Conservation (phyloP, 441 rosid species). For the Omphalea diandra region DNA sequence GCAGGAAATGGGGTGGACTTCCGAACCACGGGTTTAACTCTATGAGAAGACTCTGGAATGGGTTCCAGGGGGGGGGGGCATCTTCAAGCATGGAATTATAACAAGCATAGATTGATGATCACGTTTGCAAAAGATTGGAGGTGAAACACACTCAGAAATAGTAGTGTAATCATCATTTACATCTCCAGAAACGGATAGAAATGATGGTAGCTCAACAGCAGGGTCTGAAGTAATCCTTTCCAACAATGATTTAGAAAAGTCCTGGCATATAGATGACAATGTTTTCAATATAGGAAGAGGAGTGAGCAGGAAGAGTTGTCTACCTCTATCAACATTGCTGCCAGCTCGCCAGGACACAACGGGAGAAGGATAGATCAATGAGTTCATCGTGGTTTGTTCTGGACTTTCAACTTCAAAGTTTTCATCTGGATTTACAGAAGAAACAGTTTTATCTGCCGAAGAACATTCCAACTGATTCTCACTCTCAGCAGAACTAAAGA, state of each 20-base stretch:
- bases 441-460: conserved; percentile 26
- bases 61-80: conserved; percentile 90
- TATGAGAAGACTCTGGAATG: conserved; percentile 37
- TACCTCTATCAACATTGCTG: conserved; percentile 52
- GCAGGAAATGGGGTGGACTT: conserved; percentile 60
- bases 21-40: conserved; percentile 28
- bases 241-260: conserved; percentile 34
- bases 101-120: conserved; percentile 44
- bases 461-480: conserved; percentile 30
- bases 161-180: conserved; percentile 31
- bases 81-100: conserved; percentile 73
- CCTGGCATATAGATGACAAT: conserved; percentile 44
- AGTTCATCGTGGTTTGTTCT: conserved; percentile 41
- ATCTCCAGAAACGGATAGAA: conserved; percentile 36
- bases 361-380: conserved; percentile 89
- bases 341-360: conserved; percentile 83
- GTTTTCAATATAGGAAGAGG: conserved; percentile 73
- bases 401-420: conserved; percentile 59
- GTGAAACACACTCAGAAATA: conserved; percentile 39
- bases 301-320: conserved; percentile 79
- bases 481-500: conserved; percentile 31
- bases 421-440: conserved; percentile 31
- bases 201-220: conserved; percentile 35
- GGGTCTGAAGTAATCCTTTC: conserved; percentile 33
- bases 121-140: conserved; percentile 37